Evolutionary conservation across 495 filamentous ascomycete species (phyloP).

Genomic region (Filosporella fistucella): DNA sequence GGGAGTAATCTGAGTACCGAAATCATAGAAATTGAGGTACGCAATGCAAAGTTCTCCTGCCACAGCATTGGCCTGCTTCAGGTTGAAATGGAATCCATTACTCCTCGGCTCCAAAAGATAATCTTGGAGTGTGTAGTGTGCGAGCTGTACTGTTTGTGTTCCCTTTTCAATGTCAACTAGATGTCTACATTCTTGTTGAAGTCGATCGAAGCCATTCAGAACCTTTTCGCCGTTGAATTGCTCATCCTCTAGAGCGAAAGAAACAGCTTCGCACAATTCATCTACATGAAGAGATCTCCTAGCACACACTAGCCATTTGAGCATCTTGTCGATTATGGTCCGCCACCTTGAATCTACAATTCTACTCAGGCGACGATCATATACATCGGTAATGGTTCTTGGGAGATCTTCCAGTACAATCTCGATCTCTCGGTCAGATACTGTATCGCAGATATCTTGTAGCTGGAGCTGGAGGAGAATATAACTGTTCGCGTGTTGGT

Average conservation of each 20-base stretch:
- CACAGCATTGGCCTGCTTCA: slow-evolving; percentile 8
- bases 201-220: slow-evolving; percentile 24
- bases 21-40: slow-evolving; percentile 33
- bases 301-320: slow-evolving; percentile 11
- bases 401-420: slow-evolving; percentile 10
- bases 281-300: slow-evolving; percentile 1
- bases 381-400: slow-evolving; percentile 6
- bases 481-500: slow-evolving; percentile 3
- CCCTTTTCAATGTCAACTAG: slow-evolving; percentile 33
- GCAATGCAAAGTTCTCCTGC: slow-evolving; percentile 30
- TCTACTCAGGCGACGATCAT: slow-evolving; percentile 5
- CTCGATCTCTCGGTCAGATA: slow-evolving; percentile 10
- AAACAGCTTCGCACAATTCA: slow-evolving; percentile 25
- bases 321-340: slow-evolving; percentile 8
- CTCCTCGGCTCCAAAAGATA: slow-evolving; percentile 14
- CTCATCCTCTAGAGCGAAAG: slow-evolving; percentile 9
- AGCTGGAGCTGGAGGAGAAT: slow-evolving; percentile 14
- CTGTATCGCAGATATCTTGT: slow-evolving; percentile 9
- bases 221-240: slow-evolving; percentile 9
- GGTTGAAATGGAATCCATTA: slow-evolving; percentile 11
- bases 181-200: slow-evolving; percentile 27
- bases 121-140: slow-evolving; percentile 31
- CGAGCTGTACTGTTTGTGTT: slow-evolving; percentile 27
- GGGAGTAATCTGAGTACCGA: slow-evolving; percentile 21
- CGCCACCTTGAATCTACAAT: slow-evolving; percentile 4